Conservation (phyloP, 116 monocot species). For the Trichopus zeylanicus region DNA sequence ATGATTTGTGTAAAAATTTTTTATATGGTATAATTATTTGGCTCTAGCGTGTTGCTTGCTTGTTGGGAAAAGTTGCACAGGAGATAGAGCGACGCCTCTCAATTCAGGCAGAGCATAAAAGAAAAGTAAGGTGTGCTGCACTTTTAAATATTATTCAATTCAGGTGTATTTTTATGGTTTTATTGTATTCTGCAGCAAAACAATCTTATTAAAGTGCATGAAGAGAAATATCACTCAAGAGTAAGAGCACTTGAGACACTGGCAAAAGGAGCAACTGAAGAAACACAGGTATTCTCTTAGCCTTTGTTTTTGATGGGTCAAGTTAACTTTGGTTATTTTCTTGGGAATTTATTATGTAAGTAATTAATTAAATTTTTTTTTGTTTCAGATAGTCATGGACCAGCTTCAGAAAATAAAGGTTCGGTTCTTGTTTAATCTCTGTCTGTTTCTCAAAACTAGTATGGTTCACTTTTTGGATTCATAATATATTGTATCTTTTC, state of each 20-base stretch:
- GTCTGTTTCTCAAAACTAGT: not conserved
- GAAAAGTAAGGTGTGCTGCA: slow-evolving; percentile 52
- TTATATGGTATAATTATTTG: too few species aligned
- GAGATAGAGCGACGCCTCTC: slow-evolving; percentile 82
- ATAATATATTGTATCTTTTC: too few species aligned
- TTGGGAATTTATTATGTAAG: too few species aligned
- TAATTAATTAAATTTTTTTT: too few species aligned
- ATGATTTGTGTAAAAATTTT: too few species aligned
- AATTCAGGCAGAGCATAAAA: slow-evolving; percentile 81
- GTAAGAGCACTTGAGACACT: slow-evolving; percentile 80
- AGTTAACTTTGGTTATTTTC: too few species aligned
- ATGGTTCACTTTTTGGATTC: not conserved
- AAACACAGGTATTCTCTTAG: slow-evolving; percentile 55
- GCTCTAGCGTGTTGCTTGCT: slow-evolving; percentile 53
- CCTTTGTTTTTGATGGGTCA: too few species aligned
- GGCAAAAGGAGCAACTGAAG: slow-evolving; percentile 72
- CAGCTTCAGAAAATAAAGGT: slow-evolving; percentile 67
- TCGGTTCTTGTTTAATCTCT: not conserved
- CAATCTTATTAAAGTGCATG: slow-evolving; percentile 67
- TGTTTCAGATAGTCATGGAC: slow-evolving; percentile 46
- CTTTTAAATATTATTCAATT: not conserved
- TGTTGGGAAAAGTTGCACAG: slow-evolving; percentile 74
- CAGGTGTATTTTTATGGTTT: not conserved
- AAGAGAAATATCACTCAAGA: slow-evolving; percentile 86
- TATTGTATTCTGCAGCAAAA: slow-evolving; percentile 52